Conservation (phyloP, 176 grass and related monocot species). For the Miscanthus lutarioriparius region DNA sequence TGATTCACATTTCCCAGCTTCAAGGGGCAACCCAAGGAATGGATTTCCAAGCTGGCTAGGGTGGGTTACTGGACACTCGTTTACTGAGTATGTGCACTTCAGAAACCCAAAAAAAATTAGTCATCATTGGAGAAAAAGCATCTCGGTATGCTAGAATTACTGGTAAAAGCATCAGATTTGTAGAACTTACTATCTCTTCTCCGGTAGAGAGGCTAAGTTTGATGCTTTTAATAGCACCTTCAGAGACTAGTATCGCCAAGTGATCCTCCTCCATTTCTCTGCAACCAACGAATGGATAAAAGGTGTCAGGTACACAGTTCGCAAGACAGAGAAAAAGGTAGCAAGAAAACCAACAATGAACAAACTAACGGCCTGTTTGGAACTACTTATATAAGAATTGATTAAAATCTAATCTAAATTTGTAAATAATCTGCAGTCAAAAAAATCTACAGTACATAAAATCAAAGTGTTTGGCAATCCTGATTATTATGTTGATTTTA, state of each 20-base stretch:
- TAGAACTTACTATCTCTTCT: slow-evolving; percentile 56
- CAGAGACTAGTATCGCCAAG: slow-evolving; percentile 30
- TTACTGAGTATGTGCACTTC: slow-evolving; percentile 67
- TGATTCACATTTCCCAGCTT: slow-evolving; percentile 83
- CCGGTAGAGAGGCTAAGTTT: slow-evolving; percentile 49
- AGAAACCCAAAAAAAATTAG: slow-evolving; percentile 12
- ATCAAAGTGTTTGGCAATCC: too few relatives aligned
- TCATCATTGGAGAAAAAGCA: slow-evolving; percentile 2
- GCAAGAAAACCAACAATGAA: not conserved
- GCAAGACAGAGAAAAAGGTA: not conserved
- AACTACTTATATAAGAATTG: too few relatives aligned
- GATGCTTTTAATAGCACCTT: slow-evolving; percentile 62
- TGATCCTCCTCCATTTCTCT: slow-evolving; percentile 74
- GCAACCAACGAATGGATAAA: not conserved
- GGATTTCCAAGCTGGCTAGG: slow-evolving; percentile 86
- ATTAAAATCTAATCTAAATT: too few relatives aligned
- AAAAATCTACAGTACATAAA: too few relatives aligned
- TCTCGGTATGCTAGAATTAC: not conserved
- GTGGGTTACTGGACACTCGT: slow-evolving; percentile 73
- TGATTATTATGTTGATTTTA: too few relatives aligned
- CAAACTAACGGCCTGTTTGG: not conserved
- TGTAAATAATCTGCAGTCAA: too few relatives aligned
- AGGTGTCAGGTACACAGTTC: not conserved
- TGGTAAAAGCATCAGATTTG: slow-evolving; percentile 22
- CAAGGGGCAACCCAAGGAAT: slow-evolving; percentile 86